Percentiles rank a stretch among this genome's conserved stretches.
phyloP scores from a whole-genome alignment of 345 rosid species.

The Kandelia obovata region DNA sequence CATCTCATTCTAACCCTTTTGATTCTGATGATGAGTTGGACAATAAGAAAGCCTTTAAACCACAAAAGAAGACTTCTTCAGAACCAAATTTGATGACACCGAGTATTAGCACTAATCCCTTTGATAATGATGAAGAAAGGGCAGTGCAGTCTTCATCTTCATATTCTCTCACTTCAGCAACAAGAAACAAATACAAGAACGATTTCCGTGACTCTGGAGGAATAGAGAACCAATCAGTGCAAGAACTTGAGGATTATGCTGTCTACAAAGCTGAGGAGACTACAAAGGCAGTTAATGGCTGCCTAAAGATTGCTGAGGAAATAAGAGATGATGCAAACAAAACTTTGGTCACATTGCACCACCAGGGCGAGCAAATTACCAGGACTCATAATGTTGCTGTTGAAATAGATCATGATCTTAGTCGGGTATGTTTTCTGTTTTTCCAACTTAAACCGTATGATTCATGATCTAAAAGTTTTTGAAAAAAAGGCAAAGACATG shows the following conservation, averaged over 20 bases:
- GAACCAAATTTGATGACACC: slow-evolving; percentile 45
- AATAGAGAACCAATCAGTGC: slow-evolving; percentile 77
- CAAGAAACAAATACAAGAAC: slow-evolving; percentile 62
- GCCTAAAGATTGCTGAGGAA: slow-evolving; percentile 87
- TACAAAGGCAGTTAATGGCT: slow-evolving; percentile 71
- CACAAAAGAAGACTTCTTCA: slow-evolving; percentile 53
- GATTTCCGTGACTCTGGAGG: slow-evolving; percentile 84
- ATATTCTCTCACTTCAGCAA: slow-evolving; percentile 34
- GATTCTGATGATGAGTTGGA: slow-evolving; percentile 73
- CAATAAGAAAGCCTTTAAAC: slow-evolving; percentile 41
- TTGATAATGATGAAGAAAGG: slow-evolving; percentile 41
- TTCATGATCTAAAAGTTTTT: not conserved
- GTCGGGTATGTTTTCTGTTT: slow-evolving; percentile 58
- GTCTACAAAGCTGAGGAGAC: slow-evolving; percentile 93
- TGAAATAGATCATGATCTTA: slow-evolving; percentile 80
- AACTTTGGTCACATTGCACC: slow-evolving; percentile 73
- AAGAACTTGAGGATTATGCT: slow-evolving; percentile 84
- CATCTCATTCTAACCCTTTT: slow-evolving; percentile 70
- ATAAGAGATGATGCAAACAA: slow-evolving; percentile 82
- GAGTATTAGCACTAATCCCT: slow-evolving; percentile 46
- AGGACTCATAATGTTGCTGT: slow-evolving; percentile 71
- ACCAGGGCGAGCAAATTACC: slow-evolving; percentile 90
- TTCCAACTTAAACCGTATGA: not conserved
- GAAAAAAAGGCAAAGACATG: not conserved
- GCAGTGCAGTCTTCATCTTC: slow-evolving; percentile 35